These are phyloP conservation scores for Xylariaceae sp. DNA, from an alignment of 2,329 filamentous ascomycete genomes.

Conservation along the genomic window DNA sequence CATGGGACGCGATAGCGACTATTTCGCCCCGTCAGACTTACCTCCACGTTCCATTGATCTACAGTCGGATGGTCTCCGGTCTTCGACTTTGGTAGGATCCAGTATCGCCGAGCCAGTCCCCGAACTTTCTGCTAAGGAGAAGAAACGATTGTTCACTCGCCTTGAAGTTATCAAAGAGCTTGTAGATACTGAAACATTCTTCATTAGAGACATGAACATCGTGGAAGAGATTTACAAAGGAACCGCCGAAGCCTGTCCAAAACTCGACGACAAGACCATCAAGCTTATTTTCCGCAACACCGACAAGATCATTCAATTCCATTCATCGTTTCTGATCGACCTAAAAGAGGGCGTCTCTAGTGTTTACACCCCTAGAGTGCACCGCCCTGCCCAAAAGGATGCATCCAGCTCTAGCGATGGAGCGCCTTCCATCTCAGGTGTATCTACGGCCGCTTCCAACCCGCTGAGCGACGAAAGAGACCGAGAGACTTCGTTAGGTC, in stretches of 20 bases:
- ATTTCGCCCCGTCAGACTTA: constrained; percentile 39
- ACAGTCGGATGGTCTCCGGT: constrained; percentile 40
- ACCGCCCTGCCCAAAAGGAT: constrained; percentile 39
- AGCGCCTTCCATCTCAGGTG: constrained; percentile 23
- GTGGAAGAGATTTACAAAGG: constrained; percentile 97
- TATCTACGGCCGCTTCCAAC: constrained; percentile 33
- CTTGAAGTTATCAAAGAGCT: constrained; percentile 85
- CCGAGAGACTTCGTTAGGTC: constrained; percentile 47
- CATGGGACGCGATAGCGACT: constrained; percentile 44
- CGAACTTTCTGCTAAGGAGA: constrained; percentile 48
- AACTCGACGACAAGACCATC: constrained; percentile 76
- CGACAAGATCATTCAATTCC: constrained; percentile 83
- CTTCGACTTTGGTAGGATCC: constrained; percentile 34
- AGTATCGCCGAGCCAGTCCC: constrained; percentile 28
- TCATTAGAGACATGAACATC: constrained; percentile 93
- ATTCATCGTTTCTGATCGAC: constrained; percentile 69
- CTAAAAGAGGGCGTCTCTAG: constrained; percentile 75
- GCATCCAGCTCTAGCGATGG: constrained; percentile 39
- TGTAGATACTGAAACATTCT: constrained; percentile 85
- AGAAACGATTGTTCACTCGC: constrained; percentile 71
- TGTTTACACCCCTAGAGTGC: constrained; percentile 64
- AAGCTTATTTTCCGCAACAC: constrained; percentile 91
- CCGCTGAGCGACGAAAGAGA: constrained; percentile 50
- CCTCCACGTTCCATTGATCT: constrained; percentile 45
- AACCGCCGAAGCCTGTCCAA: constrained; percentile 75